Evolutionary conservation across 1,139 yeast species (phyloP).

Genomic region (Magnusiomyces sp.): DNA sequence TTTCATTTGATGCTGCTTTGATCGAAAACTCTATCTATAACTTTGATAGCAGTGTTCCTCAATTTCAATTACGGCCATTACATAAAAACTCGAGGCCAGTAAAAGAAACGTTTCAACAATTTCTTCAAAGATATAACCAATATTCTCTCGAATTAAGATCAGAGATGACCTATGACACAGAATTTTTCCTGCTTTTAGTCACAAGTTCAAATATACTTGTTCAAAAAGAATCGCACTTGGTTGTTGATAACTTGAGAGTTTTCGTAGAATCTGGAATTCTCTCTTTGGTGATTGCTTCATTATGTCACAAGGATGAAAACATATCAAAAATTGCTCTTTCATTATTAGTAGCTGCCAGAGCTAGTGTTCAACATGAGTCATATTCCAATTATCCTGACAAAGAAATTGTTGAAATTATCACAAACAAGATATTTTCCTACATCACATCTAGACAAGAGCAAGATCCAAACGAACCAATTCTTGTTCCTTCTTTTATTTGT

Average conservation of each 20-base stretch:
- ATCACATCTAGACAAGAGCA: neutral
- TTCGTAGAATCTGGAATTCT: slow-evolving; percentile 53
- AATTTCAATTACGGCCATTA: slow-evolving; percentile 8
- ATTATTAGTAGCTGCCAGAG: slow-evolving; percentile 7
- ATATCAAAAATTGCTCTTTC: slow-evolving; percentile 9
- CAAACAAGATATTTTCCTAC: slow-evolving; percentile 1
- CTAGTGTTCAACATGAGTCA: too few relatives aligned
- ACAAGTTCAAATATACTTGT: slow-evolving; percentile 25
- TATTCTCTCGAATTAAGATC: slow-evolving; percentile 12
- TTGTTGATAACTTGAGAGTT: slow-evolving; percentile 43
- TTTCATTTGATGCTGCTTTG: slow-evolving; percentile 46
- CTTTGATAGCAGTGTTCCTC: slow-evolving; percentile 25
- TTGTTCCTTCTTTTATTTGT: slow-evolving; percentile 1
- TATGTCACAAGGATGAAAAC: slow-evolving; percentile 22
- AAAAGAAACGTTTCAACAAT: neutral
- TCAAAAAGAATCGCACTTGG: slow-evolving; percentile 17
- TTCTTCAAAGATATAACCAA: slow-evolving; percentile 4
- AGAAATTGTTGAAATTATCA: neutral
- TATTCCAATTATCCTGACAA: neutral
- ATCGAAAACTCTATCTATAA: slow-evolving; percentile 43
- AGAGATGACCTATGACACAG: slow-evolving; percentile 22
- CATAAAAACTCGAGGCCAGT: neutral
- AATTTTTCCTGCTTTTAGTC: slow-evolving; percentile 27
- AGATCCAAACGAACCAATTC: neutral
- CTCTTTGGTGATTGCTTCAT: slow-evolving; percentile 46